Evolutionary conservation across 768 basidiomycete species (phyloP), one percentile per base, ranked within the genome.

Genomic region (Termitomyces sp.): DNA sequence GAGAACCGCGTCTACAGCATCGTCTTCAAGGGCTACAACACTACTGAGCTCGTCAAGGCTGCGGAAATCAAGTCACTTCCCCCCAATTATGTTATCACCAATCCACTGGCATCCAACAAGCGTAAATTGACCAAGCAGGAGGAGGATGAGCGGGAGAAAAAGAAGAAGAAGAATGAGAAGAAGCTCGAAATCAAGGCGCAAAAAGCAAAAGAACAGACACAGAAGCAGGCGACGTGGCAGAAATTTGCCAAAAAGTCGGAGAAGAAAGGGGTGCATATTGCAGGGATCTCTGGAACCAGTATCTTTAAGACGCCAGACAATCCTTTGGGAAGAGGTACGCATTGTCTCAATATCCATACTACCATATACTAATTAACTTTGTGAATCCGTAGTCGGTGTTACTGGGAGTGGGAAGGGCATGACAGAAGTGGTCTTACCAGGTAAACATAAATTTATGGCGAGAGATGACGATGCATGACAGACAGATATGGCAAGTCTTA

Each of bases 111-210:
- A 31, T 72, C 81, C 42, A 80, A 74, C 62, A 95, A 95, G 74
- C 85, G 92, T 56, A 93, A 92, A 77, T 71, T 88, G 66, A 83
- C 74, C 51, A 86, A 87, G 66, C 85, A 72, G 64, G 92, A 94
- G 70, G 93, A 94, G 69, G 90, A 91, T 64, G 92, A 94, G 74
- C 79, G 84, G 70, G 93, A 94, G 63, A 76, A 72, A 70, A 94
- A 93, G 83, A 91, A 92, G 81, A 94, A 94, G 78, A 93, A 92
- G 77, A 94, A 93, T 66, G 93, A 94, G 78, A 94, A 94, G 78
- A 94, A 94, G 72, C 63, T 92, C 42, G 93, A 94, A 76, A 81
- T 76, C 18, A 85, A 81, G 65, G 92, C 91, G 36, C 81, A 84
- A 9, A 95, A 95, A 72, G 89, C 92, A 10, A 92, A 93, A 71